Base-by-base conservation (phyloP, 768 basidiomycete genomes). In the Ramaria rubella region DNA sequence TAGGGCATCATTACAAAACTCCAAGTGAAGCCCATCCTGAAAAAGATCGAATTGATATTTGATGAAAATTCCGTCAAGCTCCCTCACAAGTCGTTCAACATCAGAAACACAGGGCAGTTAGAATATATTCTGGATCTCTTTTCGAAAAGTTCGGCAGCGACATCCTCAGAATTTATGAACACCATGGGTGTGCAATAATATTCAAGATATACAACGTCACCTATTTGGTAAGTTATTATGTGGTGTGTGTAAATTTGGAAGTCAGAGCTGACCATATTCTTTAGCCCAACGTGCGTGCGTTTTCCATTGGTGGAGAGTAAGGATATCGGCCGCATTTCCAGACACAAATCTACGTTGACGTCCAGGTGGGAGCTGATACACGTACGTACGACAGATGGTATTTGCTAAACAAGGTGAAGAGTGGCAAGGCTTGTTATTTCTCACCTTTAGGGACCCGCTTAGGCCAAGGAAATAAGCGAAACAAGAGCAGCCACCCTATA, bases 1-100 rank as follows among this genome's bases (percentile, higher is more conserved):
- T 77, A 75, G 1, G 62, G 67, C 59, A 70, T 66, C 30, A 71
- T 61, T 26, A 64, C 69, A 6, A 70, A 62, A 51, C 72, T 69
- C 56, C 73, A 74, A 48, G 71, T 69, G 69, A 73, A 75, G 15
- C 73, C 72, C 69, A 71, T 70, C 29, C 57, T 65, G n/a, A n/a
- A 19, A 21, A 42, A 17, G 23, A 8, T 36, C 8, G n/a, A 8
- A 17, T 8, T 2, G 2, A n/a, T 17, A 8, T n/a, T 42, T 17
- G 8, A 17, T 6, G 40, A 4, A 19, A 7, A 42, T 21, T 17
- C n/a, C 5, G 7, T 5, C n/a, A 3, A 14, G 2, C n/a, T 17
- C 7, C n/a, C 27, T 29, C 31, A 56, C 55, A 56, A 34, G 12
- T 56, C 55, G n/a, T 46, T 45, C 15, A 56, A 15, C 55, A 56